A percentile compares a stretch with the other conserved stretches of the same genome.
Evolutionary conservation across 768 basidiomycete genomes (phyloP).

Genomic region (Cyclocybe aegerita): DNA sequence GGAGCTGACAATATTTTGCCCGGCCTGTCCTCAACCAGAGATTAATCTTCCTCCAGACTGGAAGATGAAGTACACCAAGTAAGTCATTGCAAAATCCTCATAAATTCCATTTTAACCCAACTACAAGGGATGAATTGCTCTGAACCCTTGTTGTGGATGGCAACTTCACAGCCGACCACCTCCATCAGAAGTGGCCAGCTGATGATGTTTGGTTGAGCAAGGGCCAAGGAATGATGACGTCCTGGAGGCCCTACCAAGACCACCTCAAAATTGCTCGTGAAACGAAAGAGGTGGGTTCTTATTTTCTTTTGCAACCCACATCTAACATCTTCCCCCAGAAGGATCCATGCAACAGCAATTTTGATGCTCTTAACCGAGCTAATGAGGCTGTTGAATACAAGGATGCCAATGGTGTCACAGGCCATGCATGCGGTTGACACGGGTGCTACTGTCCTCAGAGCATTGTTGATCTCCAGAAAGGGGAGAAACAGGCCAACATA

Average conservation of each 20-base stretch:
- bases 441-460: conserved; percentile 16
- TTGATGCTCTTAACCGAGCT: conserved; percentile 10
- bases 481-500: conserved; percentile 24
- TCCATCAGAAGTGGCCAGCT: conserved; percentile 5
- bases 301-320: not conserved
- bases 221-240: conserved; percentile 15
- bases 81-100: not conserved
- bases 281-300: conserved; percentile 10
- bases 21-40: conserved; percentile 24
- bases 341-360: conserved; percentile 15
- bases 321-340: conserved; percentile 6
- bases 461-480: conserved; percentile 16
- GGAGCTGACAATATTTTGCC: conserved; percentile 15
- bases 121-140: not conserved
- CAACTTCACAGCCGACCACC: conserved; percentile 21
- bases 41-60: conserved; percentile 22
- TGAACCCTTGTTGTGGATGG: conserved; percentile 12
- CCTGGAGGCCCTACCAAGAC: not conserved
- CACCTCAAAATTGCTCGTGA: conserved; percentile 11
- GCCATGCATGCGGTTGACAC: conserved; percentile 15
- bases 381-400: conserved; percentile 6
- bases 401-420: conserved; percentile 16
- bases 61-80: conserved; percentile 2
- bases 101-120: not conserved
- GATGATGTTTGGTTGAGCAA: conserved; percentile 16